Base-by-base conservation (phyloP, 2,329 filamentous ascomycete species). In the Thermoascus crustaceus region DNA sequence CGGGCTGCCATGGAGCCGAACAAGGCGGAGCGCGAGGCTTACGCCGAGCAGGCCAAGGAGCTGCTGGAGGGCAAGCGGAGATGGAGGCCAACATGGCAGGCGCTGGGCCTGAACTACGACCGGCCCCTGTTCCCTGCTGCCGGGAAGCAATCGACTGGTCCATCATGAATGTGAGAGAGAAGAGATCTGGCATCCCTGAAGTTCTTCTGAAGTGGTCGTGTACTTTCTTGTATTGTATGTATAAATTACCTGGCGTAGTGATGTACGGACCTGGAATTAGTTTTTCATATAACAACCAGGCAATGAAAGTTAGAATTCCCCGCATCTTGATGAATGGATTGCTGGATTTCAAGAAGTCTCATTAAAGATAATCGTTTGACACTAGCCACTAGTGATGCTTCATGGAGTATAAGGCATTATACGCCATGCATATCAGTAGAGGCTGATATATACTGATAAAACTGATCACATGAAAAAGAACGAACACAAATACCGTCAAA, bases 11-110 rank as follows among this genome's bases (percentile, higher is more conserved):
- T 60, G 52, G 60, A 62, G 30, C 52, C 60, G 45, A 55, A 66
- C 35, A 54, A 53, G 26, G 52, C 50, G 18, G 60, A 69, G 43
- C 62, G 72, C 49, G 58, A 59, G 44, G 56, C 58, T 16, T 68
- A 76, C 49, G 69, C 68, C 41, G 60, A 71, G 54, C 73, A 82
- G 61, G 84, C 82, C 11, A 68, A 74, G 63, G 66, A 70, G 49
- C 53, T 87, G 49, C 57, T 84, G 44, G 61, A 67, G 32, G 76
- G 78, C 13, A 69, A 75, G 57, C 66, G 72, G 49, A 67, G 66
- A 43, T 87, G 84, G 82, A 66, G 57, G 40, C 65, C 66, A 21
- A 67, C 66, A 11, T 69, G 66, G 66, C 54, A 65, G 52, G 54
- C 55, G 13, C 37, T 69, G 38, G 62, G 62, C 10, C 37, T 64